Evolutionary conservation across 1,139 yeast genomes (phyloP).

Genomic region (Nakaseomyces delphensis): DNA sequence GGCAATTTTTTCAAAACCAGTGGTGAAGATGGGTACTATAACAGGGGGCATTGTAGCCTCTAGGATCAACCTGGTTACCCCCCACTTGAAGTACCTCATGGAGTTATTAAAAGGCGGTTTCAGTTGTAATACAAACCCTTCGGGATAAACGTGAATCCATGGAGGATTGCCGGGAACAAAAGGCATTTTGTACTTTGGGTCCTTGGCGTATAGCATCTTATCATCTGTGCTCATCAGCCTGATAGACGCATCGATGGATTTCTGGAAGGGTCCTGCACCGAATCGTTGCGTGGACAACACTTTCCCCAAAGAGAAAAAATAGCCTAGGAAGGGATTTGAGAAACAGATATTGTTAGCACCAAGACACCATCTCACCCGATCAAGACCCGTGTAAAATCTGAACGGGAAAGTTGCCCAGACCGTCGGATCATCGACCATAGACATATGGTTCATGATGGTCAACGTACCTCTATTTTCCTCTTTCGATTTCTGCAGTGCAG

Average conservation of each 20-base stretch:
- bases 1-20: conserved; percentile 79
- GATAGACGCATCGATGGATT: conserved; percentile 82
- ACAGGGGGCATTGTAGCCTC: conserved; percentile 82
- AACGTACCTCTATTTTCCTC: conserved; percentile 63
- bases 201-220: conserved; percentile 7
- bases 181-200: conserved; percentile 34
- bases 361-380: conserved; percentile 81
- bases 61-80: conserved; percentile 70
- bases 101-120: conserved; percentile 71
- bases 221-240: conserved; percentile 47
- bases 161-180: conserved; percentile 55
- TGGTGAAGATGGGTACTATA: conserved; percentile 78
- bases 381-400: conserved; percentile 53
- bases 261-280: conserved; percentile 91
- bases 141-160: conserved; percentile 96
- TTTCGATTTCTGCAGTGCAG: conserved; percentile 53
- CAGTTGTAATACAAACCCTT: conserved; percentile 84
- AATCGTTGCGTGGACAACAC: conserved; percentile 77
- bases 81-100: conserved; percentile 95
- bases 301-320: conserved; percentile 81
- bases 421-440: conserved; percentile 88
- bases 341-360: conserved; percentile 93
- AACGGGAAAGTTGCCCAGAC: conserved; percentile 82
- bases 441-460: conserved; percentile 95
- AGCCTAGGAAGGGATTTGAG: conserved; percentile 42